Evolutionary conservation across 352 stramenopile species (phyloP).

Genomic region (Blastocystis sp.): DNA sequence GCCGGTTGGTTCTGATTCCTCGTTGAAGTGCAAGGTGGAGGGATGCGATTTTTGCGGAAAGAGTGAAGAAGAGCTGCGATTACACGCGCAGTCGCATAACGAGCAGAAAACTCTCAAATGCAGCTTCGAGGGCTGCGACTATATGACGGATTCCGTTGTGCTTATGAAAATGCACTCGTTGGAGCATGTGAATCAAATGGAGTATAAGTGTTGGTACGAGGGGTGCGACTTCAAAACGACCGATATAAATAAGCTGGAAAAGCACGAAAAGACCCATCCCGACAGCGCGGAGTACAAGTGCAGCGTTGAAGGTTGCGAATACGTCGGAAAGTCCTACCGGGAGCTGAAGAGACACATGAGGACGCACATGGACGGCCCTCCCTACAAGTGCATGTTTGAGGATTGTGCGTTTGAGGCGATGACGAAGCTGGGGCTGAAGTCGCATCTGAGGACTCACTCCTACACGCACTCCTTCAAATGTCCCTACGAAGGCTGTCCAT

Average conservation of each 20-base stretch:
- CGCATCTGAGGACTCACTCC: neutral
- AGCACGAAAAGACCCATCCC: neutral
- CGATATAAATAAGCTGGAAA: neutral
- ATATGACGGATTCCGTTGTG: neutral
- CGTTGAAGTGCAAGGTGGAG: neutral
- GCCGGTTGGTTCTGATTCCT: neutral
- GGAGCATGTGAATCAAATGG: neutral
- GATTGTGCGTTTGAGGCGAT: neutral
- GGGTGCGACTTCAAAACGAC: neutral
- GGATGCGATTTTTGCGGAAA: neutral
- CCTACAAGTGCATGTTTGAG: neutral
- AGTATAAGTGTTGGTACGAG: neutral
- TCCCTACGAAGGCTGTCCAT: neutral
- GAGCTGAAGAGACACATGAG: neutral
- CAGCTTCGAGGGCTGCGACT: neutral
- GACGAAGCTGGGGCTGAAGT: neutral
- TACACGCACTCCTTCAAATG: neutral
- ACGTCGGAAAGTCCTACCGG: neutral
- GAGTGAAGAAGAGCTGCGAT: neutral
- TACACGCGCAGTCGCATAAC: neutral
- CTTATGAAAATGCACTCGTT: neutral
- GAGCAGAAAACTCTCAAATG: neutral
- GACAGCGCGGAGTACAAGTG: neutral
- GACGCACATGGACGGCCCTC: neutral
- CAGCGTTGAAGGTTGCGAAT: neutral